These are phyloP conservation scores for Termitomyces sp. DNA, from an alignment of 1,284 basidiomycete species.

Conservation along the genomic window DNA sequence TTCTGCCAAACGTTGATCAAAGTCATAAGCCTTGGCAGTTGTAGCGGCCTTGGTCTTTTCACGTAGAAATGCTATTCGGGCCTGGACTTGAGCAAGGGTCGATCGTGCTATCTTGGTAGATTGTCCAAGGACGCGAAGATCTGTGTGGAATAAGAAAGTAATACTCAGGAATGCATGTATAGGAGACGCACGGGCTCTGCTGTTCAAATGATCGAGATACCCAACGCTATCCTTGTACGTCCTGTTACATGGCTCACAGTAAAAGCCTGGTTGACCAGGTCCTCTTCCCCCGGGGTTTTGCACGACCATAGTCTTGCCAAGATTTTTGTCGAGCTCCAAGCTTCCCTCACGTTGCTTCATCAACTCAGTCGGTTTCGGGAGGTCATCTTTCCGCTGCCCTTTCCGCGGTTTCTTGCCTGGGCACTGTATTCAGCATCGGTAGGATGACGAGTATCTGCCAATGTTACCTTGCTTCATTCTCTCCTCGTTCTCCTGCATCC, in stretches of 20 bases:
- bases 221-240: conserved; percentile 92
- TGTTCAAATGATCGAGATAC: conserved; percentile 96
- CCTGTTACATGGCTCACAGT: conserved; percentile 84
- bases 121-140: conserved; percentile 89
- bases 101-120: conserved; percentile 89
- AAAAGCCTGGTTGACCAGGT: conserved; percentile 87
- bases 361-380: conserved; percentile 86
- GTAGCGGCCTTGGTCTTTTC: conserved; percentile 80
- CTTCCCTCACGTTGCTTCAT: conserved; percentile 81
- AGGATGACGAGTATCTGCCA: not conserved
- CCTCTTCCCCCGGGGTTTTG: conserved; percentile 75
- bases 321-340: conserved; percentile 86
- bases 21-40: conserved; percentile 86
- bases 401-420: conserved; percentile 80
- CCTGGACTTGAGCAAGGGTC: conserved; percentile 87
- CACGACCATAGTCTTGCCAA: conserved; percentile 89
- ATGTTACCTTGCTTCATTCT: conserved; percentile 72
- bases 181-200: conserved; percentile 75
- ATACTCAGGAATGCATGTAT: conserved; percentile 4
- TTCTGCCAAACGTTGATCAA: conserved; percentile 82
- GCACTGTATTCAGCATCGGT: conserved; percentile 7
- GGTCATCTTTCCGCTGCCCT: conserved; percentile 51
- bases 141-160: conserved; percentile 38
- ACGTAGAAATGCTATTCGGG: conserved; percentile 82
- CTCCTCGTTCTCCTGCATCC: conserved; percentile 83